Evolutionary conservation across 768 basidiomycete genomes (phyloP).

Genomic region (Phaeotremella skinneri): DNA sequence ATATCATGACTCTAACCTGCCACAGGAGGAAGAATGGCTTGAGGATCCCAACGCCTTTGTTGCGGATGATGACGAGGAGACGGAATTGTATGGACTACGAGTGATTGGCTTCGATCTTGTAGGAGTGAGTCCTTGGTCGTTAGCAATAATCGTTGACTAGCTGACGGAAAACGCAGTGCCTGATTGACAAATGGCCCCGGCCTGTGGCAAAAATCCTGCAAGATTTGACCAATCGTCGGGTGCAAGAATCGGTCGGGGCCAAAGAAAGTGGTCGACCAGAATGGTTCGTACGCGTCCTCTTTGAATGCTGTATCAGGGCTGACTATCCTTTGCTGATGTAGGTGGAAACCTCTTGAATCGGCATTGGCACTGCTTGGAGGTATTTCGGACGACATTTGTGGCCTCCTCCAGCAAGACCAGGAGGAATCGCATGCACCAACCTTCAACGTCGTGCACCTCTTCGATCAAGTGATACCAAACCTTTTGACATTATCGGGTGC

Average conservation of each 20-base stretch:
- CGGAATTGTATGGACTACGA: conserved; percentile 73
- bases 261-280: conserved; percentile 60
- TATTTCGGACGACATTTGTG: conserved; percentile 70
- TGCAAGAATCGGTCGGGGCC: conserved; percentile 60
- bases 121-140: conserved; percentile 56
- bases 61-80: conserved; percentile 91
- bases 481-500: conserved; percentile 69
- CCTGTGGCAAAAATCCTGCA: conserved; percentile 57
- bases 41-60: conserved; percentile 87
- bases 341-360: conserved; percentile 93
- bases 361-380: conserved; percentile 77
- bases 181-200: conserved; percentile 51
- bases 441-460: conserved; percentile 73
- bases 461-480: conserved; percentile 74
- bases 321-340: conserved; percentile 40
- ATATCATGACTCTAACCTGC: no score
- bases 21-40: conserved; percentile 85
- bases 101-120: conserved; percentile 81
- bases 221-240: conserved; percentile 58
- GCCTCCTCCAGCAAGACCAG: conserved; percentile 72
- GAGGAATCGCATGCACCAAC: conserved; percentile 63
- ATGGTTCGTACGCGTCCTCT: conserved; percentile 58
- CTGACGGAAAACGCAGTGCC: conserved; percentile 33
- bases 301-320: not conserved
- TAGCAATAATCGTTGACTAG: not conserved